Base-by-base conservation (phyloP, 2,329 filamentous ascomycete species). In the Calonectria ilicicola region DNA sequence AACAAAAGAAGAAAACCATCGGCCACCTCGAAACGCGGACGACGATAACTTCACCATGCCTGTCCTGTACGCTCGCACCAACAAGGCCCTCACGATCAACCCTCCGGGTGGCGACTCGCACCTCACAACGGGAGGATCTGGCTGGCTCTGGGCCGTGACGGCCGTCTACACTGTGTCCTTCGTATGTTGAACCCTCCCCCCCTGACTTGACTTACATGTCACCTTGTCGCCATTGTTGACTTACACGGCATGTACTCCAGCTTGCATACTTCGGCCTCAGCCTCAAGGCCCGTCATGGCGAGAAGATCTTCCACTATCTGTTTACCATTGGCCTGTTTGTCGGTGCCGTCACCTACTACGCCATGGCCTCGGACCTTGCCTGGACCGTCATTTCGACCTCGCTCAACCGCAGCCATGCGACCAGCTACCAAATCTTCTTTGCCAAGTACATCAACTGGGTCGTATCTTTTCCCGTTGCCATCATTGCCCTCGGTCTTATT, bases 231-330 rank as follows among this genome's bases (percentile, higher is more conserved):
- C 7, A 29, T 32, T 10, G 7, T n/a, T 63, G 17, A 71, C 75
- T 79, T 69, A 79, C 74, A 65, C 21, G 8, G 5, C 9, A 21
- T 26, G 3, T 19, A 9, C 2, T 9, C 3, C 47, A 87, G 86
- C 76, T 90, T n/a, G 77, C 68, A 70, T 82, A 85, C 77, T 83
- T 83, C 51, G 83, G 77, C 26, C 80, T 87, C 6, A 84, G 83
- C 72, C 85, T 87, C 78, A 79, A 82, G 14, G 84, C 87, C 44
- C 83, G 82, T 51, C 81, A 84, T 44, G 86, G 86, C 65, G 88
- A 91, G 78, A 86, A 84, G 76, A 85, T 91, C 76, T 91, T 91
- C 83, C 88, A 91, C 83, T 90, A 90, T 80, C 82, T 90, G 74
- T 89, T 89, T 80, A 84, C 82, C 75, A 83, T 89, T 65, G 85